A percentile compares a stretch with the other conserved stretches of the same genome.
Conservation (phyloP, 129 eudicot genomes). For the Centrapalus pauciflorus region DNA sequence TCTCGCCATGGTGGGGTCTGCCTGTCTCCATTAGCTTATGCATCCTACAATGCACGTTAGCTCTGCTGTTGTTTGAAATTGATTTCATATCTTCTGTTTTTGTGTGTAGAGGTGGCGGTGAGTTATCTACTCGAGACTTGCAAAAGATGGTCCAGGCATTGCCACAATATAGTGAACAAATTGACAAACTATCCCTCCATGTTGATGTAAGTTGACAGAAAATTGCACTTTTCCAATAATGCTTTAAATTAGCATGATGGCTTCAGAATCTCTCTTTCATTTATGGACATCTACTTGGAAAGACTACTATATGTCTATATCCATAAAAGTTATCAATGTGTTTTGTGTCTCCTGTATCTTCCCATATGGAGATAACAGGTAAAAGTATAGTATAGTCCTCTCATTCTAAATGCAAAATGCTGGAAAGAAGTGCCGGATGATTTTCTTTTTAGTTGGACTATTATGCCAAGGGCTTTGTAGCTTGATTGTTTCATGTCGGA, state of each 20-base stretch:
- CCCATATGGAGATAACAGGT: too few relatives aligned
- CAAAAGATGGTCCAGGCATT: constrained; percentile 95
- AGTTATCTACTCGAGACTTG: constrained; percentile 87
- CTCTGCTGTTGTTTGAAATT: not conserved
- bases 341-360: too few relatives aligned
- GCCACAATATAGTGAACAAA: constrained; percentile 97
- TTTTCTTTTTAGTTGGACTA: too few relatives aligned
- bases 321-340: too few relatives aligned
- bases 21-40: too few relatives aligned
- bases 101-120: constrained; percentile 62
- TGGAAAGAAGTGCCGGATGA: too few relatives aligned
- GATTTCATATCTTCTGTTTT: constrained; percentile 7
- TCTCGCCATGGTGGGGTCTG: not conserved
- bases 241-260: constrained; percentile 5
- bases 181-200: constrained; percentile 89
- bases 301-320: too few relatives aligned
- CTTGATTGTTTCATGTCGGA: too few relatives aligned
- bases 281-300: not conserved
- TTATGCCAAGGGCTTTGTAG: too few relatives aligned
- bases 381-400: too few relatives aligned
- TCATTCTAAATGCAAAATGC: too few relatives aligned
- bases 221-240: not conserved
- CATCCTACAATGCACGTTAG: not conserved
- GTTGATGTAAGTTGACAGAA: constrained; percentile 75
- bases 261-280: not conserved